These are phyloP conservation scores for Blastobotrys capitulatus DNA, from an alignment of 1,139 yeast species.

Conservation along the genomic window DNA sequence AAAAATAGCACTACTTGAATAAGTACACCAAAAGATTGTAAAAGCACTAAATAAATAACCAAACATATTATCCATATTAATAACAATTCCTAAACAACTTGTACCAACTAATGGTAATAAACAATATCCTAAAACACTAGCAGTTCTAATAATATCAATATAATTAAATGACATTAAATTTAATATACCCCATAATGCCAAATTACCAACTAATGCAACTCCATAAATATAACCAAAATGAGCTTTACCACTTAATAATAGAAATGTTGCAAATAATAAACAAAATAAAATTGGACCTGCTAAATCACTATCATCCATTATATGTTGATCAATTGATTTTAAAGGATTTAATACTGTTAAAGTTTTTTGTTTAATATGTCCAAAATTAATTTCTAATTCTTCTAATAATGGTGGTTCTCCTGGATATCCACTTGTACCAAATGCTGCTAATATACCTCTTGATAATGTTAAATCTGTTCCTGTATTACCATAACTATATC, in stretches of 20 bases:
- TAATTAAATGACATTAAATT: constrained; percentile 69
- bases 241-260: constrained; percentile 82
- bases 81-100: constrained; percentile 67
- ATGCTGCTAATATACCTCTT: constrained; percentile 81
- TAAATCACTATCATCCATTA: constrained; percentile 84
- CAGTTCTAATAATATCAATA: constrained; percentile 69
- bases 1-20: constrained; percentile 89
- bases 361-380: constrained; percentile 80
- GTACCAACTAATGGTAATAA: constrained; percentile 81
- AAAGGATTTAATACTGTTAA: constrained; percentile 80
- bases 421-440: constrained; percentile 88
- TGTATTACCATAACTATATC: constrained; percentile 22
- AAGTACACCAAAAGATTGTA: constrained; percentile 90
- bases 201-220: constrained; percentile 86
- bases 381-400: constrained; percentile 89
- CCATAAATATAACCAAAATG: constrained; percentile 98
- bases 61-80: constrained; percentile 60
- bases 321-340: constrained; percentile 58
- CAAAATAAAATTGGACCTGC: constrained; percentile 96
- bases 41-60: constrained; percentile 70
- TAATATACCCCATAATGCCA: constrained; percentile 76
- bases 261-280: constrained; percentile 76
- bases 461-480: constrained; percentile 48
- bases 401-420: constrained; percentile 91
- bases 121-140: constrained; percentile 92